Percentiles rank a stretch among this genome's conserved stretches.
phyloP scores from a whole-genome alignment of 345 rosid genomes.

The Eucalyptus tenuipes region DNA sequence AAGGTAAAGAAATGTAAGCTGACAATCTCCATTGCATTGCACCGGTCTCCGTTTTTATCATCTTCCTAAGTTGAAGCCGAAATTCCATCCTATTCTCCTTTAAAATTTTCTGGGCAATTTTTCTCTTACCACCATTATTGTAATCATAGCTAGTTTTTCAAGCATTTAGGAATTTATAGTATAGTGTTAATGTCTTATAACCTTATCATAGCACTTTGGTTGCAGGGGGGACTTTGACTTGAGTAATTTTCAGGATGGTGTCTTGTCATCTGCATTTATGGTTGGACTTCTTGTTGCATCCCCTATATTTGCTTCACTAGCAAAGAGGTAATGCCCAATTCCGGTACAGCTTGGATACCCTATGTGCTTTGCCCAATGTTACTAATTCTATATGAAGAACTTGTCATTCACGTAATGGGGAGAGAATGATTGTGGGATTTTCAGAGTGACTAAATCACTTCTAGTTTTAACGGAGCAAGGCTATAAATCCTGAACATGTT shows the following conservation, averaged over 20 bases:
- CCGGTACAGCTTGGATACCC: background rate
- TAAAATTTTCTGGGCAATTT: background rate
- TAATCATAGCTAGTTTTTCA: background rate
- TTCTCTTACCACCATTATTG: background rate
- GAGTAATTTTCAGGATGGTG: constrained; percentile 85
- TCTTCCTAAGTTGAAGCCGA: background rate
- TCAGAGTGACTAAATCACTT: background rate
- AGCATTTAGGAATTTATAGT: background rate
- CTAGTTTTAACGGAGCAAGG: background rate
- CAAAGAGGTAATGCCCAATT: constrained; percentile 46
- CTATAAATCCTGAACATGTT: background rate
- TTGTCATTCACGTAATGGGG: background rate
- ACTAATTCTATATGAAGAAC: background rate
- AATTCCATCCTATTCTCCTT: background rate
- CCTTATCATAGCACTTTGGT: background rate
- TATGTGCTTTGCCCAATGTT: background rate
- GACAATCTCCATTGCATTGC: background rate
- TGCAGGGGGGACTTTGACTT: constrained; percentile 74
- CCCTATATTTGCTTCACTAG: constrained; percentile 81
- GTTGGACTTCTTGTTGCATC: constrained; percentile 93
- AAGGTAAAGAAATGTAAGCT: background rate
- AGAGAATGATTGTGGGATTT: background rate
- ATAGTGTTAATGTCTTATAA: background rate
- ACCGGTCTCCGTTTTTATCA: background rate
- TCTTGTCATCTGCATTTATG: constrained; percentile 94